Percentiles rank a stretch among this genome's conserved stretches.
phyloP scores from a whole-genome alignment of 1,139 yeast genomes.

The Candida tropicalis region DNA sequence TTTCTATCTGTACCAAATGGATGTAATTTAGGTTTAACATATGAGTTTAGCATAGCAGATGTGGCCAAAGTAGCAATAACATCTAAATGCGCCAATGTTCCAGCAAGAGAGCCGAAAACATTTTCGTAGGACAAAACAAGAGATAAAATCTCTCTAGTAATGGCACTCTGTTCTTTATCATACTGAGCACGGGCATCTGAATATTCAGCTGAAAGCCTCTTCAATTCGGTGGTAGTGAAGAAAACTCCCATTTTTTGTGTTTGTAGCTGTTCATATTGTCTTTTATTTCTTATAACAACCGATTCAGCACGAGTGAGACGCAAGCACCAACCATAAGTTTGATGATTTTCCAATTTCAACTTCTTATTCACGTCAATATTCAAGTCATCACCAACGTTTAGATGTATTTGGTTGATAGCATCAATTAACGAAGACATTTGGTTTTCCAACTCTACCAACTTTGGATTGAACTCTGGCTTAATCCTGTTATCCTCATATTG shows the following conservation, averaged over 20 bases:
- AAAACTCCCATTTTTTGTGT: conserved; percentile 95
- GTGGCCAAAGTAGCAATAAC: conserved; percentile 86
- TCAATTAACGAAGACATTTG: conserved; percentile 57
- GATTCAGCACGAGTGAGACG: conserved; percentile 91
- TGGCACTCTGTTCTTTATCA: conserved; percentile 69
- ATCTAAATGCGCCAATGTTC: conserved; percentile 73
- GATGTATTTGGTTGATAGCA: conserved; percentile 62
- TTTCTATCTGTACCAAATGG: conserved; percentile 47
- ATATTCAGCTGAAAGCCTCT: conserved; percentile 61
- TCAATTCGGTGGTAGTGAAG: conserved; percentile 73
- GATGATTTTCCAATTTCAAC: conserved; percentile 84
- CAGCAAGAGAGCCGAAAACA: conserved; percentile 67
- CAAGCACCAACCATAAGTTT: conserved; percentile 90
- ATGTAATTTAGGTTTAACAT: conserved; percentile 67
- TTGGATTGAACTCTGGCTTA: conserved; percentile 86
- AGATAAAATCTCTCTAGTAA: conserved; percentile 79
- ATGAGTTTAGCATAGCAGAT: conserved; percentile 75
- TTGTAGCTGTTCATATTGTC: conserved; percentile 72
- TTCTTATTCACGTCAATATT: conserved; percentile 84
- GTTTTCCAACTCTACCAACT: conserved; percentile 60
- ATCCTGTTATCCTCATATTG: conserved; percentile 70
- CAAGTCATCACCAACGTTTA: conserved; percentile 70
- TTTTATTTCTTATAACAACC: conserved; percentile 65
- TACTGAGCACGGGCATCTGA: conserved; percentile 65
- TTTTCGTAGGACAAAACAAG: conserved; percentile 82